These are phyloP conservation scores for Russula foetens DNA, from an alignment of 768 basidiomycete genomes.

Conservation along the genomic window DNA sequence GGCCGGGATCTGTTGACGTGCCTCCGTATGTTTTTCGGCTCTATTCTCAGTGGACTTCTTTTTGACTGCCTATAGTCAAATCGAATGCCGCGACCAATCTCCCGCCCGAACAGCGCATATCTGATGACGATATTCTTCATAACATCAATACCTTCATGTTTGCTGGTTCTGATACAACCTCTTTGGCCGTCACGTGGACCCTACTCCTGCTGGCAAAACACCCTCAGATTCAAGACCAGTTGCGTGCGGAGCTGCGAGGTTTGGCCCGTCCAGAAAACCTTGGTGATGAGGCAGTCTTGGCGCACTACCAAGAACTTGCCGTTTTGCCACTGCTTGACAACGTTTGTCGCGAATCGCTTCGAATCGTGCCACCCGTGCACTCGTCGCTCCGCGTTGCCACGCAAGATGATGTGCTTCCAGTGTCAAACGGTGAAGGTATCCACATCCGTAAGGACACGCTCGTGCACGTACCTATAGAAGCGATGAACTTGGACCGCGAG, in stretches of 20 bases:
- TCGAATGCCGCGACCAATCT: conserved; percentile 72
- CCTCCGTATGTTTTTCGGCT: conserved; percentile 44
- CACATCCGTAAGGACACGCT: conserved; percentile 59
- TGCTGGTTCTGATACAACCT: conserved; percentile 83
- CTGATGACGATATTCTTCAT: conserved; percentile 80
- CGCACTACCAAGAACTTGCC: conserved; percentile 51
- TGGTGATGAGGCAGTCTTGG: conserved; percentile 39
- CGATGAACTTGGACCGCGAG: conserved; percentile 66
- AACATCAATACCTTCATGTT: conserved; percentile 89
- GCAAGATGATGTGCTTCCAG: conserved; percentile 71
- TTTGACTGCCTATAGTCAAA: conserved; percentile 46
- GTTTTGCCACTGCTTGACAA: conserved; percentile 68
- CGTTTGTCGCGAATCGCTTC: conserved; percentile 64
- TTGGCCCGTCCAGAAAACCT: conserved; percentile 32
- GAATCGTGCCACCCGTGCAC: conserved; percentile 75
- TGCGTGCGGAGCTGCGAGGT: conserved; percentile 60
- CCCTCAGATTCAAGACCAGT: conserved; percentile 55
- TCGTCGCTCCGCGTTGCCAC: conserved; percentile 74
- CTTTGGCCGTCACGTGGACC: conserved; percentile 78
- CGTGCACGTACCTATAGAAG: conserved; percentile 73
- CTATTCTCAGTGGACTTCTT: not conserved
- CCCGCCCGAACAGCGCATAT: conserved; percentile 60
- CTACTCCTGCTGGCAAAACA: conserved; percentile 65
- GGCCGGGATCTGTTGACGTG: conserved; percentile 75
- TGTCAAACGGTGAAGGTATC: conserved; percentile 41